These are phyloP conservation scores for Inonotus obliquus DNA, from an alignment of 1,284 basidiomycete species.

Conservation along the genomic window DNA sequence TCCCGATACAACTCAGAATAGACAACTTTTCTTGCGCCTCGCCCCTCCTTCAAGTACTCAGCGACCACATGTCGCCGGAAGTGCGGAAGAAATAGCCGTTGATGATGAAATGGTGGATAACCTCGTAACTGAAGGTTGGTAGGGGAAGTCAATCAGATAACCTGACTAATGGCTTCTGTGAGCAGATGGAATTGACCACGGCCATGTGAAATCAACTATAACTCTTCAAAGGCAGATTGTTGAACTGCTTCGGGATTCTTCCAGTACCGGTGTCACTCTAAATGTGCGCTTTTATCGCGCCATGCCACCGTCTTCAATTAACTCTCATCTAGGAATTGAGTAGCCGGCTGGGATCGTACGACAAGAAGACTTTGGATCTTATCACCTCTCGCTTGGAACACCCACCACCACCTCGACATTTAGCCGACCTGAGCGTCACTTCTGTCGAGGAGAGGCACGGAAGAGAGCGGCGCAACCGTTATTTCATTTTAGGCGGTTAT, in stretches of 20 bases:
- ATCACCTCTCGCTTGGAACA: conserved; percentile 66
- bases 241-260: conserved; percentile 61
- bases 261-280: conserved; percentile 62
- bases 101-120: conserved; percentile 26
- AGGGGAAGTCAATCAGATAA: background rate
- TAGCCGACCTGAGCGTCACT: conserved; percentile 62
- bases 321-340: conserved; percentile 56
- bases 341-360: conserved; percentile 58
- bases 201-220: conserved; percentile 47
- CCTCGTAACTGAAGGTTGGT: conserved; percentile 3
- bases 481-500: conserved; percentile 66
- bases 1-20: conserved; percentile 36
- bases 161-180: background rate
- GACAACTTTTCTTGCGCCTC: conserved; percentile 60
- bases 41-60: conserved; percentile 34
- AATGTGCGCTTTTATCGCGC: conserved; percentile 41
- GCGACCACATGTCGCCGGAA: conserved; percentile 20
- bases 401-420: conserved; percentile 57
- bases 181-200: background rate
- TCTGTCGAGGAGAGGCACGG: conserved; percentile 72
- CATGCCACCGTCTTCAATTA: conserved; percentile 10
- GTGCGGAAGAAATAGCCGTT: conserved; percentile 17
- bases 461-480: conserved; percentile 75
- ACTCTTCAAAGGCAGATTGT: conserved; percentile 75
- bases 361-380: conserved; percentile 73